Percentiles rank a stretch among this genome's conserved stretches.
These are phyloP conservation scores for Oryza meyeriana DNA, from an alignment of 176 grass and related monocot genomes.

Conservation along the genomic window DNA sequence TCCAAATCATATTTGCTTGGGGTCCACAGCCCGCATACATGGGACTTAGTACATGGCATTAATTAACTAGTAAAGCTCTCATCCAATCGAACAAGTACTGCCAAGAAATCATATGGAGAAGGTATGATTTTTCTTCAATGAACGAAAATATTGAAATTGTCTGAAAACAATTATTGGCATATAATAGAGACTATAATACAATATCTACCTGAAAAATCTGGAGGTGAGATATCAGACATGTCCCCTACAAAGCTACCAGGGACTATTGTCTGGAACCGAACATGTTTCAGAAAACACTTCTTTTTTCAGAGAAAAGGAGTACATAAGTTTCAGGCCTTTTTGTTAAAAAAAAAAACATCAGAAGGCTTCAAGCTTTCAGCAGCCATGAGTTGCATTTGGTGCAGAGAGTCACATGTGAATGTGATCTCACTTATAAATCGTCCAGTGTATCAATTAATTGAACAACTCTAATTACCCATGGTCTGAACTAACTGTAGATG, in stretches of 20 bases:
- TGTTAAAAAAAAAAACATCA: background rate
- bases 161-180: background rate
- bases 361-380: background rate
- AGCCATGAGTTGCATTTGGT: background rate
- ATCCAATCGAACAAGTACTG: background rate
- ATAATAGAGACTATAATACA: background rate
- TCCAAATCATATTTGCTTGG: background rate
- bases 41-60: background rate
- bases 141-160: background rate
- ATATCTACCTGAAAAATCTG: background rate
- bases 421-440: background rate
- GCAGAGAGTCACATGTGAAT: background rate
- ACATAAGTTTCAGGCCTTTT: background rate
- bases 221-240: constrained; percentile 1
- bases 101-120: background rate
- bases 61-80: background rate
- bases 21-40: background rate
- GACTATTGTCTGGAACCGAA: background rate
- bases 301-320: background rate
- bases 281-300: background rate
- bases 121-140: background rate
- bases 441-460: background rate
- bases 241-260: background rate
- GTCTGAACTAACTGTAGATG: background rate
- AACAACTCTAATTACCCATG: background rate